Evolutionary conservation across 2,329 filamentous ascomycete genomes (phyloP).

Genomic region (Emergomyces pasteurianus): DNA sequence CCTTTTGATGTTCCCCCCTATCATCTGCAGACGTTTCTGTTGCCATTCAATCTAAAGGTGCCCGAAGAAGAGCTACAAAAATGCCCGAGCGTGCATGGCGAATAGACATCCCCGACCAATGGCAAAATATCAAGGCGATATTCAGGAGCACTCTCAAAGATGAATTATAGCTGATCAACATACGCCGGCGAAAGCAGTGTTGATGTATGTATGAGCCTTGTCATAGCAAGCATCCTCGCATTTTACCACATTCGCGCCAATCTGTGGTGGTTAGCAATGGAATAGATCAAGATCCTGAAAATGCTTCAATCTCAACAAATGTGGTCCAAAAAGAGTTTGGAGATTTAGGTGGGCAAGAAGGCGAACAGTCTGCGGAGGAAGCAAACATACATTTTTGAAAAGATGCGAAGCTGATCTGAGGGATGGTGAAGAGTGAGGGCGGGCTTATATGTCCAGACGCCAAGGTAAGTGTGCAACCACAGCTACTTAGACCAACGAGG

Average conservation of each 20-base stretch:
- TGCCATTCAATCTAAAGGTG: neutral
- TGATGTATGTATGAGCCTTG: neutral
- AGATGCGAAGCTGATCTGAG: neutral
- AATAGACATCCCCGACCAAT: neutral
- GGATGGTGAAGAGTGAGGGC: neutral
- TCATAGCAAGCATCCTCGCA: neutral
- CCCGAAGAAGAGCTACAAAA: neutral
- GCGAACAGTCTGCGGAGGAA: neutral
- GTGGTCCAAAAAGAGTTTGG: neutral
- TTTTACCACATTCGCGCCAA: neutral
- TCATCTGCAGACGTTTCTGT: neutral
- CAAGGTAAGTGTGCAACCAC: neutral
- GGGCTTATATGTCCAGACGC: too few relatives aligned
- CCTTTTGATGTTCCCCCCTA: neutral
- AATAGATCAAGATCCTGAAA: neutral
- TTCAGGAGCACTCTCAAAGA: neutral
- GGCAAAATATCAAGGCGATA: neutral
- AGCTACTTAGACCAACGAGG: neutral
- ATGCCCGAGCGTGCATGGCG: neutral
- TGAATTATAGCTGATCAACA: neutral
- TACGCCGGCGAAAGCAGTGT: neutral
- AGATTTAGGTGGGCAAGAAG: neutral
- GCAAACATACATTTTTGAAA: neutral
- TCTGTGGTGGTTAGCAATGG: neutral
- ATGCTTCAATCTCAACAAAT: neutral